Evolutionary conservation across 768 basidiomycete genomes (phyloP), one percentile per base, ranked within the genome.

Genomic region (Coprinopsis strossmayeri): DNA sequence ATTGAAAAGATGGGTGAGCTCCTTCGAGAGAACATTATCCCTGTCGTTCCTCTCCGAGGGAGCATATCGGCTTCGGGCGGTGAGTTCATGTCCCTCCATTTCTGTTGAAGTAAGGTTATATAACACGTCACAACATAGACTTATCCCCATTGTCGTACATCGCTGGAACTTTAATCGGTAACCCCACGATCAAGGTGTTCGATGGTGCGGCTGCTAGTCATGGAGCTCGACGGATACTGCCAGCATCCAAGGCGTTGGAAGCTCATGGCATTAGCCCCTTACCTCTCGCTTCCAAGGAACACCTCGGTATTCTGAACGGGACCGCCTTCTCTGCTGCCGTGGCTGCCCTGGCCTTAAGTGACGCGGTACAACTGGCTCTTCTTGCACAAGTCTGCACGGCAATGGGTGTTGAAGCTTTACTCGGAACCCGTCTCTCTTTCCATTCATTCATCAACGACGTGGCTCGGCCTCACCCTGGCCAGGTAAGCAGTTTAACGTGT

Each of bases 11-110:
- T 94, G 80, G 77, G 75, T 51, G 73, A 77, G 17, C 73, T 91
- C 35, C 76, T 94, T 34, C 67, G 70, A 26, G 79, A 79, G 53
- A 80, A 88, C 55, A 76, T 93, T 57, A 87, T 80, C 3, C 86
- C 87, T 0, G 64, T 91, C 13, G 85, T 94, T 15, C 91, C 91
- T 15, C 70, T 94, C 4, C 80, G 91, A 5, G 87, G 88, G 28
- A 88, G 82, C 51, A 84, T 94, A 51, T 88, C 85, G 24, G 82
- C 91, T 5, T 87, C 82, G 34, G 91, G 91, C 66, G 85, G 87
- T 84, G 53, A 38, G 69, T 50, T 42, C 20, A 44, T 32, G 9
- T 45, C n/a, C n/a, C n/a, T n/a, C n/a, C n/a, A n/a, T n/a, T n/a
- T n/a, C n/a, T n/a, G n/a, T n/a, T n/a, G n/a, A n/a, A n/a, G n/a